phyloP scores from a whole-genome alignment of 1,284 basidiomycete species.

The Cutaneotrichosporon mucoides region DNA sequence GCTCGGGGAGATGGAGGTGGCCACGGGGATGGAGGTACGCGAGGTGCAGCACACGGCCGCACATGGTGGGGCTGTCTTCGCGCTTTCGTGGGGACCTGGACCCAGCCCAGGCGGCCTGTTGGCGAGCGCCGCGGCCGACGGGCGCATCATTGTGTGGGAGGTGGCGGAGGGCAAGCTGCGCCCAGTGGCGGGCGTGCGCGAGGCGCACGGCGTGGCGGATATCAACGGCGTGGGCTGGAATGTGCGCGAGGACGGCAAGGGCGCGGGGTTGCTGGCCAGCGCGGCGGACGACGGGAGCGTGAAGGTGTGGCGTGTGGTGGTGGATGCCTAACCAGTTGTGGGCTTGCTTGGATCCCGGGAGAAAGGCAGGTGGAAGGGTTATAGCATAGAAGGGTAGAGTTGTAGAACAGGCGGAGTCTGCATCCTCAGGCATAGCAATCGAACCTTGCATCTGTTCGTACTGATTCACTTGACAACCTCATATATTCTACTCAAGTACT shows the following conservation, averaged over 20 bases:
- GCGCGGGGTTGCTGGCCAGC: conserved; percentile 51
- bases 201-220: conserved; percentile 53
- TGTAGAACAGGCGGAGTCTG: too few species aligned
- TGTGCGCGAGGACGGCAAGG: conserved; percentile 30
- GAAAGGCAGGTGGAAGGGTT: too few species aligned
- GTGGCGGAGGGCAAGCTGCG: conserved; percentile 31
- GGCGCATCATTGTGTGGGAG: conserved; percentile 54
- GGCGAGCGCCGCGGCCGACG: conserved; percentile 56
- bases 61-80: conserved; percentile 41
- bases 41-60: conserved; percentile 39
- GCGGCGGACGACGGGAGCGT: conserved; percentile 57
- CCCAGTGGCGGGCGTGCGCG: conserved; percentile 33
- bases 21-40: conserved; percentile 5
- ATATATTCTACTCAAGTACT: too few species aligned
- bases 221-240: conserved; percentile 56
- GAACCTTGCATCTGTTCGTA: too few species aligned
- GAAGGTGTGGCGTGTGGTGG: conserved; percentile 52
- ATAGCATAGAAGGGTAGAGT: too few species aligned
- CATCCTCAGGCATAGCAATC: too few species aligned
- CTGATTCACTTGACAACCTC: too few species aligned
- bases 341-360: too few species aligned
- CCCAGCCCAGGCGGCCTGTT: conserved; percentile 50
- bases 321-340: neutral
- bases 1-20: conserved; percentile 4
- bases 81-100: conserved; percentile 1